Base-by-base conservation (phyloP, 768 basidiomycete genomes). In the Mycena vulgaris region DNA sequence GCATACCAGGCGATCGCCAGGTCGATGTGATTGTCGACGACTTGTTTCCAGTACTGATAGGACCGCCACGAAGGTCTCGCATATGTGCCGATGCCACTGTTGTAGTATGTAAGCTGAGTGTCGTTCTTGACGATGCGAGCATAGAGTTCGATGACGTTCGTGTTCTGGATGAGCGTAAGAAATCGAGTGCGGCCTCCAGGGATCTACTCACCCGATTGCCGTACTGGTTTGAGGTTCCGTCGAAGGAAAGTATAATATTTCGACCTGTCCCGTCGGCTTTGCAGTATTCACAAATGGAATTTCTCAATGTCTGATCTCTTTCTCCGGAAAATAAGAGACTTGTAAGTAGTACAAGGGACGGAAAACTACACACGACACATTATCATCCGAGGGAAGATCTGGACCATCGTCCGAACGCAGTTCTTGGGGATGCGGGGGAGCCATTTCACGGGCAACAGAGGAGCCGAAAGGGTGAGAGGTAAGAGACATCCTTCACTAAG, bases 221-320 rank as follows among this genome's bases (percentile, higher is more conserved):
- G 45, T 77, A 80, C 45, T 78, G 73, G 51, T 79, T 80, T 5
- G 79, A 71, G 11, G 80, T 80, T 2, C 80, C 80, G 56, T 80
- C 80, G 37, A 77, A 74, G 45, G 67, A 72, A 16, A 78, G 57
- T 14, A 76, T 63, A 6, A 78, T 65, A 42, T 90, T 92, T 33
- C 94, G 73, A 27, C 90, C 88, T 73, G 42, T 17, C 9, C 9
- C 42, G 19, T 42, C 42, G 5, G 42, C 42, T 42, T 42, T 42
- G 42, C 42, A 42, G 21, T 42, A 19, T 42, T 42, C 42, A 42
- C 42, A 42, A 19, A 42, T 17, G 42, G 42, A n/a, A n/a, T n/a
- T n/a, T n/a, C n/a, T n/a, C n/a, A n/a, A n/a, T n/a, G n/a, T n/a
- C n/a, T n/a, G n/a, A n/a, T n/a, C n/a, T n/a, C n/a, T n/a, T n/a